Evolutionary conservation across 2,329 filamentous ascomycete species (phyloP).

Genomic region (Trichophyton schoenleinii): DNA sequence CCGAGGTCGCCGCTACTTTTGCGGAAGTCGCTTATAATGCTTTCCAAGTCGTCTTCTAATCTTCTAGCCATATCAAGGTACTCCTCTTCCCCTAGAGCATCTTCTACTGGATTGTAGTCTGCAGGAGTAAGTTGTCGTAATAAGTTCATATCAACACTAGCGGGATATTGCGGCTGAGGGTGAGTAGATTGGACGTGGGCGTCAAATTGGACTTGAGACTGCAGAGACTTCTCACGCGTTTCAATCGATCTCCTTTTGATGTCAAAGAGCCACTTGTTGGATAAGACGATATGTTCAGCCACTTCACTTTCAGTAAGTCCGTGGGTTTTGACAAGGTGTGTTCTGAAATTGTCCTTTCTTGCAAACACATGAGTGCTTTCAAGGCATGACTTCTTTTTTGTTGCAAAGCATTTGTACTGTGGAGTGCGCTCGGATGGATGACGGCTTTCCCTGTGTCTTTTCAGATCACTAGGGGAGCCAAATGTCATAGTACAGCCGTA

Average conservation of each 20-base stretch:
- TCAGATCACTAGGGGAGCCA: conserved; percentile 65
- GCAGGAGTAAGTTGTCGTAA: too few relatives aligned
- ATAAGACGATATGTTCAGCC: not conserved
- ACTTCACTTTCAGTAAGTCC: not conserved
- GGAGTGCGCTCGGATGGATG: conserved; percentile 34
- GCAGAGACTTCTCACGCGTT: too few relatives aligned
- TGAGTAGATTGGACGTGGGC: too few relatives aligned
- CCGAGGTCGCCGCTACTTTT: too few relatives aligned
- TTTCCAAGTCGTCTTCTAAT: too few relatives aligned
- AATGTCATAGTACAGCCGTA: conserved; percentile 43
- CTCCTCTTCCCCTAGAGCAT: too few relatives aligned
- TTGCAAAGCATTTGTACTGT: conserved; percentile 46
- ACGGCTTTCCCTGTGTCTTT: conserved; percentile 45
- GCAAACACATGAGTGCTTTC: conserved; percentile 61
- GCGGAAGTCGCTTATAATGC: too few relatives aligned
- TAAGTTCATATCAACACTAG: too few relatives aligned
- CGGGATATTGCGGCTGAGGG: too few relatives aligned
- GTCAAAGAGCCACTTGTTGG: not conserved
- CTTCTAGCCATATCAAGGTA: too few relatives aligned
- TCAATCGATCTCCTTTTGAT: not conserved
- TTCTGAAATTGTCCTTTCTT: conserved; percentile 73
- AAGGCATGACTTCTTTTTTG: conserved; percentile 41
- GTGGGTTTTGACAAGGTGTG: conserved; percentile 46
- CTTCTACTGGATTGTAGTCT: too few relatives aligned
- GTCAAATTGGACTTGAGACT: too few relatives aligned